Evolutionary conservation across 2,329 filamentous ascomycete genomes (phyloP), one percentile per base, ranked within the genome.

Genomic region (Diaporthe citrichinensis): DNA sequence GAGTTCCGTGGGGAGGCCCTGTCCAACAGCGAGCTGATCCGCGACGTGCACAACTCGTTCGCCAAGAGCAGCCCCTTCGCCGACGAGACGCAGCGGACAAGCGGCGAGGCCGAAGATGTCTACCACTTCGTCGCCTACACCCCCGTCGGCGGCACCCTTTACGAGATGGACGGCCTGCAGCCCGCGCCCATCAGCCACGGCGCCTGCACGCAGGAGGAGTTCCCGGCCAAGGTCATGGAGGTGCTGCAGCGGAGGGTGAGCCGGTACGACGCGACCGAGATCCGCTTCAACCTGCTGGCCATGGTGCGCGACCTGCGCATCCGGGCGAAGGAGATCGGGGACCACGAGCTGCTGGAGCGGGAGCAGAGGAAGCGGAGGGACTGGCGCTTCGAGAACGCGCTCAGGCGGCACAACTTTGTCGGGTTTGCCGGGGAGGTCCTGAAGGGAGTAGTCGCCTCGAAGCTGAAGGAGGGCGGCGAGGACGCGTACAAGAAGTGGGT

Each of bases 71-170:
- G 93, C 76, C 97, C 97, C 3, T 99, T 99, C 82, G 92, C 94
- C 72, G 95, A 98, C 84, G 97, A 99, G 89, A 97, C 95, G 77
- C 91, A 93, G 79, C 90, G 93, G 15, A 87, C 91, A 15, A 90
- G 90, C 20, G 90, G 90, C 72, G 91, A 92, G 77, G 89, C 94
- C 73, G 95, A 98, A 81, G 97, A 98, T 82, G 94, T 96, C 39
- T 99, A 97, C 86, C 97, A 99, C 87, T 99, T 99, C 85, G 95
- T 99, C 81, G 97, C 96, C 44, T 99, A 99, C 86, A 96, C 95
- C 12, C 90, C 93, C 72, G 89, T 98, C 79, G 91, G 93, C 82
- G 93, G 93, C 78, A 92, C 87, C 6, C 89, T 99, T 73, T 99
- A 98, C 88, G 97, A 99, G 86, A 90, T 99, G 71, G 97, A 99